Evolutionary conservation across 768 basidiomycete genomes (phyloP).

Genomic region (Kwoniella bestiolae): DNA sequence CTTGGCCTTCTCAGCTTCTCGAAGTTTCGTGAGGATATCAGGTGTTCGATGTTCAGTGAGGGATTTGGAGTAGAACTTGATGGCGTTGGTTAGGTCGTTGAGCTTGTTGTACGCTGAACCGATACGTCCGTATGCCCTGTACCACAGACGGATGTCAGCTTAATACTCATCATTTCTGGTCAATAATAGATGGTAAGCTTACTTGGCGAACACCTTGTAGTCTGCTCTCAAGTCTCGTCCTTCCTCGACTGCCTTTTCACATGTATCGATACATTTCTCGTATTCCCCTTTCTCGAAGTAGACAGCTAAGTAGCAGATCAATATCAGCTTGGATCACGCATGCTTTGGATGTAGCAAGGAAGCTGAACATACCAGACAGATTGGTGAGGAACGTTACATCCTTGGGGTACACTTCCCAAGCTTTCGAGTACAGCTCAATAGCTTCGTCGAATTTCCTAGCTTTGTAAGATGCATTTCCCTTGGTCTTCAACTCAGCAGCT

Average conservation of each 20-base stretch:
- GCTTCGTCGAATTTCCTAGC: conserved; percentile 80
- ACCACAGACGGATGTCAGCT: conserved; percentile 13
- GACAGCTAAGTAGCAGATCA: conserved; percentile 64
- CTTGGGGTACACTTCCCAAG: conserved; percentile 92
- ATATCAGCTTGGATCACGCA: not conserved
- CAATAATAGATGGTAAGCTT: conserved; percentile 21
- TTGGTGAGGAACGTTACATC: conserved; percentile 94
- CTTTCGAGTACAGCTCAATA: conserved; percentile 73
- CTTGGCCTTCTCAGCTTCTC: conserved; percentile 75
- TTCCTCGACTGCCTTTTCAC: conserved; percentile 95
- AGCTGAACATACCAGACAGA: conserved; percentile 67
- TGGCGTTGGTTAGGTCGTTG: conserved; percentile 72
- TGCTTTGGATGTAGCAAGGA: too few species aligned
- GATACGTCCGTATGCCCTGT: conserved; percentile 77
- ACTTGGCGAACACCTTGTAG: conserved; percentile 91
- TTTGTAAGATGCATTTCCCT: conserved; percentile 82
- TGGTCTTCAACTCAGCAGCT: conserved; percentile 77
- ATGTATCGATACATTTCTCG: conserved; percentile 85
- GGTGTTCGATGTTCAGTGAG: conserved; percentile 96
- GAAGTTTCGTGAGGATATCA: conserved; percentile 85
- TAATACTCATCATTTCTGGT: not conserved
- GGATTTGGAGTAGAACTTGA: conserved; percentile 92
- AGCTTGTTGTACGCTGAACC: conserved; percentile 84
- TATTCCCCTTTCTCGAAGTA: conserved; percentile 94
- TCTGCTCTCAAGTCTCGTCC: conserved; percentile 88